phyloP scores from a whole-genome alignment of 768 basidiomycete genomes.

The Mrakia blollopis region DNA sequence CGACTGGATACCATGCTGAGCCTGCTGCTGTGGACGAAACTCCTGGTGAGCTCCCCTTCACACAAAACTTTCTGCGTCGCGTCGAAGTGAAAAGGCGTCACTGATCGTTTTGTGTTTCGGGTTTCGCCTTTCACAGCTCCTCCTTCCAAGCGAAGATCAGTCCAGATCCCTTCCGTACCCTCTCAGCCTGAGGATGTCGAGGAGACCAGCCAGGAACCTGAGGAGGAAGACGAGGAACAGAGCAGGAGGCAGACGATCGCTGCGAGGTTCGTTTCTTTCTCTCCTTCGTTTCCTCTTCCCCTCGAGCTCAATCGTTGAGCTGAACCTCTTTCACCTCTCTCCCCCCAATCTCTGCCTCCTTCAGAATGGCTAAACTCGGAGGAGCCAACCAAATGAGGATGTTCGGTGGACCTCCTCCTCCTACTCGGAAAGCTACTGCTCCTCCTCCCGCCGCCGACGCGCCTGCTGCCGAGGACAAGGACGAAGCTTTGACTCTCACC shows the following conservation, averaged over 20 bases:
- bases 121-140: background rate
- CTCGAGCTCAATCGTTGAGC: background rate
- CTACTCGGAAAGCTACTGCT: background rate
- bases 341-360: no score
- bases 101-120: background rate
- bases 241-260: conserved; percentile 67
- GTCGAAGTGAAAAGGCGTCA: background rate
- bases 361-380: conserved; percentile 78
- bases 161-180: background rate
- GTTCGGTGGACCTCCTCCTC: conserved; percentile 29
- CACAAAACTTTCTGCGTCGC: background rate
- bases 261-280: conserved; percentile 51
- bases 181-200: conserved; percentile 5
- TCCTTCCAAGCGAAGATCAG: background rate
- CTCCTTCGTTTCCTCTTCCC: background rate
- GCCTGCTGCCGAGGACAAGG: background rate
- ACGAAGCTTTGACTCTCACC: background rate
- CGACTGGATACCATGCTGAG: background rate
- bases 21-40: background rate
- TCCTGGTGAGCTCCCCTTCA: background rate
- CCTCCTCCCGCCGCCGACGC: background rate
- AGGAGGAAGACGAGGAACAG: conserved; percentile 48
- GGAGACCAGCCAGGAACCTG: conserved; percentile 37
- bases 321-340: background rate
- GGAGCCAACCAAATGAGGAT: conserved; percentile 51